Percentiles rank a stretch among this genome's conserved stretches.
Evolutionary conservation across 176 grass and related monocot genomes (phyloP).

Genomic region (Hordeum vulgare): DNA sequence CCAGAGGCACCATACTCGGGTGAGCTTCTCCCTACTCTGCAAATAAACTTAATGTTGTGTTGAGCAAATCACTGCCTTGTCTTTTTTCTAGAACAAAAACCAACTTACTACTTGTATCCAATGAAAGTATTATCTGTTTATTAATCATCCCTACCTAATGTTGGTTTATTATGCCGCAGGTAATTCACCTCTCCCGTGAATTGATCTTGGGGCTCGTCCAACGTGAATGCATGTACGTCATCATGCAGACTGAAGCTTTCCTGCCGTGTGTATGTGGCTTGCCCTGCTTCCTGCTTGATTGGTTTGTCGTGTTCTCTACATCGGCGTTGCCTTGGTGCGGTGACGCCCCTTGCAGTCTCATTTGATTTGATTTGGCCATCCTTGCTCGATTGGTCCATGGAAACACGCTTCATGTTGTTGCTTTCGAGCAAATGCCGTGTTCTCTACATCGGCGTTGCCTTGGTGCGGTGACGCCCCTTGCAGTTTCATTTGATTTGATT

Average conservation of each 20-base stretch:
- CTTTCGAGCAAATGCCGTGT: no score
- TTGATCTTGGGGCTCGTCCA: not conserved
- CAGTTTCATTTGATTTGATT: not conserved
- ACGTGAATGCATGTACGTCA: no score
- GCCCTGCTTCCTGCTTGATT: no score
- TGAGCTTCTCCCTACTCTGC: not conserved
- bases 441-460: not conserved
- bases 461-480: not conserved
- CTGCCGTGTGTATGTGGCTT: no score
- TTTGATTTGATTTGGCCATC: no score
- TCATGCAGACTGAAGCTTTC: no score
- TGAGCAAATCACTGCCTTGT: no score
- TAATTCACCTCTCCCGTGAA: not conserved
- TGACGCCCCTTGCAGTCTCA: no score
- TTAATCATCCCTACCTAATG: not conserved
- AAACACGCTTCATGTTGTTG: no score
- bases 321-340: no score
- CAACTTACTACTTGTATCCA: not conserved
- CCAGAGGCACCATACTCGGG: not conserved
- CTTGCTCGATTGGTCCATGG: not conserved
- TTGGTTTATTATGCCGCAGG: not conserved
- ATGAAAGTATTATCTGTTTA: not conserved
- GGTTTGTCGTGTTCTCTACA: no score
- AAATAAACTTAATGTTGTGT: not conserved
- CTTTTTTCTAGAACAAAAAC: not conserved